These are phyloP conservation scores for Kwoniella newhampshirensis DNA, from an alignment of 768 basidiomycete genomes.

Conservation along the genomic window DNA sequence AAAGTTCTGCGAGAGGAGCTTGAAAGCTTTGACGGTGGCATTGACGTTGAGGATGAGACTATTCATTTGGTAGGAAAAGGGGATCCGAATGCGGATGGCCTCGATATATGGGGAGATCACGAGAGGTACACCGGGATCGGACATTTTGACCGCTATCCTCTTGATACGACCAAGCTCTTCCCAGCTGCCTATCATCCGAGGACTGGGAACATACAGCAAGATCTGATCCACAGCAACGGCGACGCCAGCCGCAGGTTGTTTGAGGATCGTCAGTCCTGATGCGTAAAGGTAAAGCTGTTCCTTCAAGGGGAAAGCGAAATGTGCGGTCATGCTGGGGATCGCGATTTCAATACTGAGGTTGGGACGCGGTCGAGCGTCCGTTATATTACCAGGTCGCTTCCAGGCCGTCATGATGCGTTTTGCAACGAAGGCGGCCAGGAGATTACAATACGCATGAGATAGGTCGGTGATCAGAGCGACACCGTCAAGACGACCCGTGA, in stretches of 20 bases:
- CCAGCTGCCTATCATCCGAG: conserved; percentile 61
- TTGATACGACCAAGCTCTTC: conserved; percentile 70
- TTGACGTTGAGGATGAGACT: conserved; percentile 71
- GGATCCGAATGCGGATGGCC: conserved; percentile 72
- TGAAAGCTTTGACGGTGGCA: conserved; percentile 69
- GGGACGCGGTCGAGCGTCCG: conserved; percentile 38
- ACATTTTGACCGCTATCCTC: conserved; percentile 57
- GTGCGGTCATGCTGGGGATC: conserved; percentile 33
- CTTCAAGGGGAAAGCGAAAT: conserved; percentile 52
- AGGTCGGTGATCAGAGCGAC: conserved; percentile 53
- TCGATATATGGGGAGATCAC: conserved; percentile 62
- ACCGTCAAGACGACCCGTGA: conserved; percentile 13
- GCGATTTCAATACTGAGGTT: conserved; percentile 49
- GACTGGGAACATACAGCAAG: conserved; percentile 63
- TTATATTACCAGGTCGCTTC: conserved; percentile 37
- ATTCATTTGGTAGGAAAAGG: conserved; percentile 71
- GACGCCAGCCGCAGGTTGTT: conserved; percentile 47
- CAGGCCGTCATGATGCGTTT: conserved; percentile 53
- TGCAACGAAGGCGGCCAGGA: conserved; percentile 65
- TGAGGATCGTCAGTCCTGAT: conserved; percentile 5
- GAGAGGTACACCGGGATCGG: conserved; percentile 43
- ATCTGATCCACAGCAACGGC: conserved; percentile 55
- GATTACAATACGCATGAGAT: conserved; percentile 67
- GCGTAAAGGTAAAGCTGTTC: conserved; percentile 51
- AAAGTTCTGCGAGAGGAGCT: conserved; percentile 65